Evolutionary conservation across 805 yeast species (phyloP).

Genomic region (Cyberlindnera maclurae): DNA sequence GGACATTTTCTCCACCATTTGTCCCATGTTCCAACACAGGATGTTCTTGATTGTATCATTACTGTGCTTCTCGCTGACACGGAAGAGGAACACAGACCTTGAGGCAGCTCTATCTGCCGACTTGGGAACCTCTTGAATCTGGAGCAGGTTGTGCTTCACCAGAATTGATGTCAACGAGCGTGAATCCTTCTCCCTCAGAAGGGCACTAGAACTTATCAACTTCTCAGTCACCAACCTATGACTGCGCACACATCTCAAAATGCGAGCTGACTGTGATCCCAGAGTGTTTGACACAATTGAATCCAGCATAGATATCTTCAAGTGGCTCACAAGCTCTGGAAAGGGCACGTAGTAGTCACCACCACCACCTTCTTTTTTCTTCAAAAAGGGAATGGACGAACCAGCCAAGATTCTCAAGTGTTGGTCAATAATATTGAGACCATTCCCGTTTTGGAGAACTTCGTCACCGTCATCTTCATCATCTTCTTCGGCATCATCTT

Average conservation of each 20-base stretch:
- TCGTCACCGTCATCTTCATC: slow-evolving; percentile 24
- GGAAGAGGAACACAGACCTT: slow-evolving; percentile 77
- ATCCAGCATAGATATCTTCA: slow-evolving; percentile 47
- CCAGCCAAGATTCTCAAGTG: slow-evolving; percentile 65
- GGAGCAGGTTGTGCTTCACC: slow-evolving; percentile 63
- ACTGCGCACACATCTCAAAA: slow-evolving; percentile 69
- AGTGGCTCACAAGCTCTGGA: slow-evolving; percentile 36
- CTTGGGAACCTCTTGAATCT: slow-evolving; percentile 90
- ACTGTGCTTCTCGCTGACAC: slow-evolving; percentile 52
- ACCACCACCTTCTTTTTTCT: slow-evolving; percentile 38
- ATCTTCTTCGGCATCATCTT: slow-evolving; percentile 16
- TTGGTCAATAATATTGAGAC: slow-evolving; percentile 35
- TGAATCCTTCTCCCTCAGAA: slow-evolving; percentile 72
- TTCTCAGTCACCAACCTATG: slow-evolving; percentile 79
- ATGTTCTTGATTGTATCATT: slow-evolving; percentile 41
- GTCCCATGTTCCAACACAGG: slow-evolving; percentile 38
- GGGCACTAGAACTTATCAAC: slow-evolving; percentile 62
- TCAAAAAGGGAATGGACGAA: slow-evolving; percentile 52
- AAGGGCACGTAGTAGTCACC: slow-evolving; percentile 59
- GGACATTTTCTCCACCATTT: slow-evolving; percentile 46
- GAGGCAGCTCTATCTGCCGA: slow-evolving; percentile 88
- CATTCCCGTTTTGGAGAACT: slow-evolving; percentile 20
- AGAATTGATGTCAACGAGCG: slow-evolving; percentile 64
- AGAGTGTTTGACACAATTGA: slow-evolving; percentile 51
- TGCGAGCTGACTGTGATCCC: slow-evolving; percentile 62